Conservation (phyloP, 2,329 filamentous ascomycete species). For the Aotearoamyces nothofagi region DNA sequence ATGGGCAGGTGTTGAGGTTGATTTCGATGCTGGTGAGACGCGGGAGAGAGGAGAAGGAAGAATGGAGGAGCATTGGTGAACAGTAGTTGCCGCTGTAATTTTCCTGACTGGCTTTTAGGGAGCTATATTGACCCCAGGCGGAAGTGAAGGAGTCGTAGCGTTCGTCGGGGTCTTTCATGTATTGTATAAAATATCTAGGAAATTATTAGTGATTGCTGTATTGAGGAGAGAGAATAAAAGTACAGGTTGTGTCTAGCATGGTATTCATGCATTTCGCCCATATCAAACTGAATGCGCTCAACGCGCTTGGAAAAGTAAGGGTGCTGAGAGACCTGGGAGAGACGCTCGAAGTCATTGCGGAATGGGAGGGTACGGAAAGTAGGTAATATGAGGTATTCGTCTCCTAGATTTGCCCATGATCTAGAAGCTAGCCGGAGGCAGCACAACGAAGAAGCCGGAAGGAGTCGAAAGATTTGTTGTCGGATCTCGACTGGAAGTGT, state of each 20-base stretch:
- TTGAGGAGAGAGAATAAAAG: no score
- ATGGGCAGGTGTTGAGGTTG: conserved; percentile 10
- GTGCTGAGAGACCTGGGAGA: conserved; percentile 10
- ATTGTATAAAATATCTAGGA: no score
- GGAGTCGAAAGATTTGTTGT: conserved; percentile 7
- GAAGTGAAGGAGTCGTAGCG: no score
- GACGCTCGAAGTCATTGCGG: conserved; percentile 11
- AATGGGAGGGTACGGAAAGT: conserved; percentile 10
- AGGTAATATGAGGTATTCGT: conserved; percentile 12
- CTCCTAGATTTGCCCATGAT: conserved; percentile 10
- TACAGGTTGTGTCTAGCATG: conserved; percentile 17
- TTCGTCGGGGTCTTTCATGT: no score
- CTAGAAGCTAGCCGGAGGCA: conserved; percentile 10
- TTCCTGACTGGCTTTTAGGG: conserved; percentile 16
- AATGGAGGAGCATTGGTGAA: conserved; percentile 6
- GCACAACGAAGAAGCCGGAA: conserved; percentile 8
- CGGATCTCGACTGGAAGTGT: conserved; percentile 12
- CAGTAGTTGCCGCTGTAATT: conserved; percentile 10
- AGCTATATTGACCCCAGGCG: conserved; percentile 17
- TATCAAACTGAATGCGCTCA: conserved; percentile 9
- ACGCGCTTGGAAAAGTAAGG: conserved; percentile 11
- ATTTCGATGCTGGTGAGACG: conserved; percentile 11
- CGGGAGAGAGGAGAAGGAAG: conserved; percentile 8
- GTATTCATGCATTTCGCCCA: conserved; percentile 16
- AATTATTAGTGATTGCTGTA: no score